Conservation (phyloP, 2,329 filamentous ascomycete genomes). For the Huntiella abstrusa region DNA sequence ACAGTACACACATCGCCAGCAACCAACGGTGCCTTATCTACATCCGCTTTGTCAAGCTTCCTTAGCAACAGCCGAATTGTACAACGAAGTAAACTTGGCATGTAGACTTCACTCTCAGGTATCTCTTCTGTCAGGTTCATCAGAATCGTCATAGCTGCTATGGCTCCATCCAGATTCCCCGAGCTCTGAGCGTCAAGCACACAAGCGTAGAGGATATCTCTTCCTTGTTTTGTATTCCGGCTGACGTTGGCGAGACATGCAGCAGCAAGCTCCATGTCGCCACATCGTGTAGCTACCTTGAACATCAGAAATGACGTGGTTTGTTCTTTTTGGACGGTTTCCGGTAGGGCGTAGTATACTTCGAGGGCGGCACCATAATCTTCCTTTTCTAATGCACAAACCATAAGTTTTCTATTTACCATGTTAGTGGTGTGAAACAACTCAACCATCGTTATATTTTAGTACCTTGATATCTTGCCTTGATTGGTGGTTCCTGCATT, state of each 20-base stretch:
- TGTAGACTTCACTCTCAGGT: slow-evolving; percentile 14
- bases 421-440: background rate
- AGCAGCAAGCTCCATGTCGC: slow-evolving; percentile 37
- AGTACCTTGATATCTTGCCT: slow-evolving; percentile 47
- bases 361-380: slow-evolving; percentile 33
- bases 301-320: slow-evolving; percentile 59
- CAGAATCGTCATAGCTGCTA: slow-evolving; percentile 20
- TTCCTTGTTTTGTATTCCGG: slow-evolving; percentile 27
- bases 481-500: slow-evolving; percentile 46
- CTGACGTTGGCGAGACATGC: slow-evolving; percentile 45
- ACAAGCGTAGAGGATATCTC: slow-evolving; percentile 59
- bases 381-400: slow-evolving; percentile 44
- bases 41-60: slow-evolving; percentile 20
- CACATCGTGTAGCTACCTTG: slow-evolving; percentile 44
- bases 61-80: slow-evolving; percentile 31
- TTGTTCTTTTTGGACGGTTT: slow-evolving; percentile 36
- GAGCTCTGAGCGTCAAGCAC: slow-evolving; percentile 54
- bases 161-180: slow-evolving; percentile 40
- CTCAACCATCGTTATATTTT: background rate
- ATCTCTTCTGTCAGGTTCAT: slow-evolving; percentile 15
- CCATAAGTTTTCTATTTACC: slow-evolving; percentile 47
- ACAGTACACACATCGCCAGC: slow-evolving; percentile 33
- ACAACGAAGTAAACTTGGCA: slow-evolving; percentile 26
- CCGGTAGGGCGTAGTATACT: slow-evolving; percentile 39
- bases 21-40: slow-evolving; percentile 13